Conservation (phyloP, 192 early-diverging fungal genomes). For the Coemansia sp. region DNA sequence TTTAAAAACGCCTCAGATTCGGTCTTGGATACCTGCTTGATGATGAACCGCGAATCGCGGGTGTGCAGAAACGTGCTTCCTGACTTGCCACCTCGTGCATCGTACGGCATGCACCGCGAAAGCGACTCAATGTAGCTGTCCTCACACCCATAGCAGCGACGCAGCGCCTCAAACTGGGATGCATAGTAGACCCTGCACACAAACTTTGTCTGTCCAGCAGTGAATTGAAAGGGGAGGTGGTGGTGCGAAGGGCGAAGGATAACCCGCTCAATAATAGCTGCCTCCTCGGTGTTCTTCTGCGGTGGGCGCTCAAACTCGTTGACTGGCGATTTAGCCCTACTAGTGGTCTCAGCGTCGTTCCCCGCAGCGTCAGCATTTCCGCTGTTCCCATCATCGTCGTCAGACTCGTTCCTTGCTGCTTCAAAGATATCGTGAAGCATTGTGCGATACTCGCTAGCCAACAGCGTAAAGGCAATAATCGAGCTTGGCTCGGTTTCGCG, state of each 20-base stretch:
- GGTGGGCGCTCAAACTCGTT: constrained; percentile 31
- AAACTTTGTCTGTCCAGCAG: constrained; percentile 74
- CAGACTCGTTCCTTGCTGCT: constrained; percentile 15
- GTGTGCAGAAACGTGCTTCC: constrained; percentile 91
- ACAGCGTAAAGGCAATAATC: constrained; percentile 87
- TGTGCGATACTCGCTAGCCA: constrained; percentile 54
- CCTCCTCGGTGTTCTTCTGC: constrained; percentile 13
- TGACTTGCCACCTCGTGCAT: constrained; percentile 85
- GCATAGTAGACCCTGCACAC: constrained; percentile 90
- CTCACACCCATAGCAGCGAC: constrained; percentile 81
- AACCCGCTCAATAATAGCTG: constrained; percentile 27
- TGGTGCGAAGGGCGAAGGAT: constrained; percentile 40
- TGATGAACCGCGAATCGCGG: constrained; percentile 85
- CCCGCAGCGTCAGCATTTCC: not conserved
- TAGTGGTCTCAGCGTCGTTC: not conserved
- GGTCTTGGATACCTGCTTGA: constrained; percentile 83
- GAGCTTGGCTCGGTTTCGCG: constrained; percentile 91
- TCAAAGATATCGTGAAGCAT: constrained; percentile 42
- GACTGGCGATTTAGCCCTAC: constrained; percentile 14
- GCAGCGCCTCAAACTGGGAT: constrained; percentile 88
- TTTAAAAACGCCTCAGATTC: constrained; percentile 86
- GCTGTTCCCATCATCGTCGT: constrained; percentile 2
- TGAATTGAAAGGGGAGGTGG: constrained; percentile 59
- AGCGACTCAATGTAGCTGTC: constrained; percentile 82
- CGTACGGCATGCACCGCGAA: constrained; percentile 84